Evolutionary conservation across 1,139 yeast genomes (phyloP), one percentile per base, ranked within the genome.

Genomic region (Zygosaccharomyces pseudobailii): DNA sequence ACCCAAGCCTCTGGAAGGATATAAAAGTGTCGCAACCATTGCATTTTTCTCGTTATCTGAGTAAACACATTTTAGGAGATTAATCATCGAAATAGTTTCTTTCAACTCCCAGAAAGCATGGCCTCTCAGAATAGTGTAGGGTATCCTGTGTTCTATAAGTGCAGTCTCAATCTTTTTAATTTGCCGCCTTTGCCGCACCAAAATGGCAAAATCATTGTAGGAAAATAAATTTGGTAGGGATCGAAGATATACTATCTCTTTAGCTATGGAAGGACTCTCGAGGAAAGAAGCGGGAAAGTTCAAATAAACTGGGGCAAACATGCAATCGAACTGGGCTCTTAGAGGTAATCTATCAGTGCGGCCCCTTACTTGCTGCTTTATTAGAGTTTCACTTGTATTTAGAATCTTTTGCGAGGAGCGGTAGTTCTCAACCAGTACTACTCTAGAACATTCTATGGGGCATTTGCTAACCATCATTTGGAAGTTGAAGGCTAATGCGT

Each of bases 91-190:
- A 19, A 73, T 70, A 10, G 87, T 82, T 60, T 87, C 96, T 49
- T 76, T 77, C 31, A 86, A 68, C 36, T 86, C 89, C 90, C 95
- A 87, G 58, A 88, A 87, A 1, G 87, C 83, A 43, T 73, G 72
- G 0, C 96, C 96, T 45, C 83, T 79, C 1, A 84, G 72, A 57
- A 89, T 74, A 10, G 67, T 65, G 58, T 87, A 87, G 0, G 94
- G 90, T 7, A 90, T 75, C 6, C 74, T 66, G 4, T 69, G 68
- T 42, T 67, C 70, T 1, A 79, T 71, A 20, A 90, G 67, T 25
- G 78, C 84, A 32, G 74, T 74, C 59, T 89, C 97, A 7, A 88
- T 69, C 2, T 66, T 70, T 53, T 80, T 62, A 19, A 87, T 75
- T 64, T 79, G 78, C 57, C 72, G 71, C 22, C 83, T 73, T 1